These are phyloP conservation scores for Magnolia sinica DNA, from an alignment of 164 flowering plant species.

Conservation along the genomic window DNA sequence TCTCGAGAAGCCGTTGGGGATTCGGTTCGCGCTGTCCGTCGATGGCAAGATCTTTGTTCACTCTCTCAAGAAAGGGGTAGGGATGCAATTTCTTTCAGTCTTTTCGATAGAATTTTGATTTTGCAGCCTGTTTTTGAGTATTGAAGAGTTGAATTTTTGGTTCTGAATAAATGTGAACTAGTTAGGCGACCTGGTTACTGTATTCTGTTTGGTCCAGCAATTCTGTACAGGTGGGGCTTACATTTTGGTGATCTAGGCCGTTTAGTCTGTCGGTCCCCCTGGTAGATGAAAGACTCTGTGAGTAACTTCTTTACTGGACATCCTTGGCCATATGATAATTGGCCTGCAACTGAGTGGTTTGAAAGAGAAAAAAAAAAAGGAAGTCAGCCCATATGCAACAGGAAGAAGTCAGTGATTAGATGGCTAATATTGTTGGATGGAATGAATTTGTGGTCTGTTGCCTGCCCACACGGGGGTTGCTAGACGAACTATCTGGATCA, in stretches of 20 bases:
- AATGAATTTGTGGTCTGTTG: too few species aligned
- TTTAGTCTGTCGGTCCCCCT: too few species aligned
- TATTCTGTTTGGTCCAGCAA: background rate
- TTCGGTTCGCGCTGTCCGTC: conserved; percentile 68
- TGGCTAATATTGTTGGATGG: background rate
- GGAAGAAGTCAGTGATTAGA: background rate
- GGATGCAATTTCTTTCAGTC: background rate
- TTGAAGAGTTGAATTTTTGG: background rate
- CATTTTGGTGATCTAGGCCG: too few species aligned
- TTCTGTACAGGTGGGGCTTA: too few species aligned
- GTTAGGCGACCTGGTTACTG: background rate
- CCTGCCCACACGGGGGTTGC: too few species aligned
- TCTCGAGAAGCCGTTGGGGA: conserved; percentile 79
- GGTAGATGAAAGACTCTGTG: too few species aligned
- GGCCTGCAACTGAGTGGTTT: too few species aligned
- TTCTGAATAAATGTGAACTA: background rate
- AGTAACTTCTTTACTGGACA: background rate
- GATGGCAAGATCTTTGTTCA: conserved; percentile 81
- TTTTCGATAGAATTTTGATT: background rate
- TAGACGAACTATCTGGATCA: too few species aligned
- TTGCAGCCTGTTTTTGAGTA: background rate
- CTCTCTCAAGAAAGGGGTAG: conserved; percentile 75
- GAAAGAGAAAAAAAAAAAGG: background rate
- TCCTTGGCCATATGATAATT: background rate
- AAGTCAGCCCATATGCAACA: background rate